Evolutionary conservation across 495 filamentous ascomycete species (phyloP).

Genomic region (Podospora tetraspora): DNA sequence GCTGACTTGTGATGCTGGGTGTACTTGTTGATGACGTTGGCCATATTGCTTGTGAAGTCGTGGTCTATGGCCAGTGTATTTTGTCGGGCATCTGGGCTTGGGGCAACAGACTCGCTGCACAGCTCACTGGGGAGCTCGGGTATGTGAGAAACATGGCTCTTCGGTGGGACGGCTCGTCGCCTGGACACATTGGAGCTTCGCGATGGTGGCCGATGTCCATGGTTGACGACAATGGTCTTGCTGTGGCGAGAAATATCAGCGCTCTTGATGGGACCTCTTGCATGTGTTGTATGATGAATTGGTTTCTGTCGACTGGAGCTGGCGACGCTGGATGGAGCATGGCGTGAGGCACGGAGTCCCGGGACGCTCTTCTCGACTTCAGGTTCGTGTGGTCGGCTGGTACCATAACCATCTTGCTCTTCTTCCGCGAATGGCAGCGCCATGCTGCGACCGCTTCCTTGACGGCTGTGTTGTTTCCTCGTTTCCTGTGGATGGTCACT

Average conservation of each 20-base stretch:
- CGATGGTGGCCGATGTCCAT: background rate
- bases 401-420: background rate
- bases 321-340: background rate
- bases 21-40: slow-evolving; percentile 24
- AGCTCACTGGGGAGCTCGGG: background rate
- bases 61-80: slow-evolving; percentile 17
- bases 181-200: slow-evolving; percentile 8
- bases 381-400: background rate
- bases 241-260: background rate
- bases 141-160: background rate
- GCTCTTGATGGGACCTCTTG: background rate
- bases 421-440: background rate
- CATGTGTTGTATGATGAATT: background rate
- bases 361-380: background rate
- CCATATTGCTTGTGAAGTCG: slow-evolving; percentile 22
- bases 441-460: background rate
- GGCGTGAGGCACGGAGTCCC: background rate
- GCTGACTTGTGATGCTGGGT: slow-evolving; percentile 17
- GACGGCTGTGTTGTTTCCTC: background rate
- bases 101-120: slow-evolving; percentile 4
- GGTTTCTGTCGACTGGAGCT: background rate
- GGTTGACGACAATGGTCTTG: background rate
- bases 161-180: background rate
- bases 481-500: background rate
- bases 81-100: slow-evolving; percentile 13